phyloP scores from a whole-genome alignment of 768 basidiomycete species.

The Mycena galopus region DNA sequence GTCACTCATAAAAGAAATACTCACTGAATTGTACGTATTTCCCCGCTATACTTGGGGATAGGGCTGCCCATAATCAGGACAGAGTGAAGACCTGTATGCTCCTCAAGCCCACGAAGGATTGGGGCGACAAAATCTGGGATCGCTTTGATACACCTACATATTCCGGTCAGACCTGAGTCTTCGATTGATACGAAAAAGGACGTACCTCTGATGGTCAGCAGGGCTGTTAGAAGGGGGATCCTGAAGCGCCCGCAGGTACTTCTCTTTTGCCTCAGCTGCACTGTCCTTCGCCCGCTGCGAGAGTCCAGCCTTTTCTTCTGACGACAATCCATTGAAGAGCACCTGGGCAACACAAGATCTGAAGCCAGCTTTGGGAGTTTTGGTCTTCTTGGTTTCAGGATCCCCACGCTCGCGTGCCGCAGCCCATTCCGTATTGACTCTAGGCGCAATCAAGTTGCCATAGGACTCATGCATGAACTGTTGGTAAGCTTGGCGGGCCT shows the following conservation, averaged over 20 bases:
- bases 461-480: conserved; percentile 20
- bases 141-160: conserved; percentile 1
- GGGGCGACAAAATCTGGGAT: conserved; percentile 1
- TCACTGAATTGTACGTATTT: conserved; percentile 12
- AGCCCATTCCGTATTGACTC: not conserved
- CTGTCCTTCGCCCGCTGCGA: not conserved
- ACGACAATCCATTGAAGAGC: not conserved
- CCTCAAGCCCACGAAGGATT: conserved; percentile 12
- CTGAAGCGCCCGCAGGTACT: not conserved
- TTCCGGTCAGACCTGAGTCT: too few relatives aligned
- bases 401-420: not conserved
- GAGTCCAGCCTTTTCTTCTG: not conserved
- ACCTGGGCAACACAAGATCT: not conserved
- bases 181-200: not conserved
- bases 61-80: conserved; percentile 11
- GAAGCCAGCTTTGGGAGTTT: not conserved
- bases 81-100: conserved; percentile 12
- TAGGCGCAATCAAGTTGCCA: not conserved
- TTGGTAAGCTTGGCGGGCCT: conserved; percentile 13
- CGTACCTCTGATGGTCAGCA: conserved; percentile 11
- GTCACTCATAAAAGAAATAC: not conserved
- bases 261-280: not conserved
- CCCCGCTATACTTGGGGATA: conserved; percentile 11
- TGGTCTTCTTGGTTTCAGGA: not conserved
- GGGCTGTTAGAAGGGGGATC: not conserved